These are phyloP conservation scores for Aspergillus uvarum DNA, from an alignment of 2,329 filamentous ascomycete species.

Conservation along the genomic window DNA sequence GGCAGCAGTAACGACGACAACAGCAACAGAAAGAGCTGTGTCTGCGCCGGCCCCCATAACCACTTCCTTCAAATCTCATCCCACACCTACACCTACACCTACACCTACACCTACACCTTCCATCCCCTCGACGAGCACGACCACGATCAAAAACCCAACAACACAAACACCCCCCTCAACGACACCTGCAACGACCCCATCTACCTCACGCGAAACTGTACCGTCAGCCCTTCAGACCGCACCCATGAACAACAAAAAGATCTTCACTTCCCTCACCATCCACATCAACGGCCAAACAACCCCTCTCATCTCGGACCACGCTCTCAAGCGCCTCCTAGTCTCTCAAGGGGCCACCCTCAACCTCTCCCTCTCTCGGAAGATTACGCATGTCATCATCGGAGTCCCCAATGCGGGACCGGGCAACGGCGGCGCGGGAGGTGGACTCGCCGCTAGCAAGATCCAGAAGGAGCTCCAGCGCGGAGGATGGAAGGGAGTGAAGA, in stretches of 20 bases:
- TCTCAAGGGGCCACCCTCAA: conserved; percentile 72
- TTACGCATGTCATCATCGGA: conserved; percentile 85
- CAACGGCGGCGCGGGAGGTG: conserved; percentile 69
- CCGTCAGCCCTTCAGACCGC: neutral
- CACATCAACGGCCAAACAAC: conserved; percentile 87
- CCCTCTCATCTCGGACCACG: conserved; percentile 80
- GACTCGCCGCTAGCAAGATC: conserved; percentile 73
- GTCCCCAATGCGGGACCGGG: conserved; percentile 49
- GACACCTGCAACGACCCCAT: neutral
- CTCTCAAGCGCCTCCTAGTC: conserved; percentile 73
- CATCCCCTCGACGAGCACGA: neutral
- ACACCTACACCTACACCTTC: neutral
- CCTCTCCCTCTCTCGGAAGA: conserved; percentile 68
- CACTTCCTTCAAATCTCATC: neutral
- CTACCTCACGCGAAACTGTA: neutral
- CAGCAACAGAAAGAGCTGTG: conserved; percentile 13
- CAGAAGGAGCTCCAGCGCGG: conserved; percentile 73
- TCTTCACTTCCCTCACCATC: conserved; percentile 72
- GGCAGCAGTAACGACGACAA: neutral
- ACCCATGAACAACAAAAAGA: conserved; percentile 25
- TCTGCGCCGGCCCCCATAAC: neutral
- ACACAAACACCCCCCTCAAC: neutral
- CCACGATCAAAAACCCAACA: neutral
- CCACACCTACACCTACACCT: neutral
- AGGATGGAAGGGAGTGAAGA: conserved; percentile 70